Evolutionary conservation across 305 asterid species (phyloP).

Genomic region (Rubia balearica): DNA sequence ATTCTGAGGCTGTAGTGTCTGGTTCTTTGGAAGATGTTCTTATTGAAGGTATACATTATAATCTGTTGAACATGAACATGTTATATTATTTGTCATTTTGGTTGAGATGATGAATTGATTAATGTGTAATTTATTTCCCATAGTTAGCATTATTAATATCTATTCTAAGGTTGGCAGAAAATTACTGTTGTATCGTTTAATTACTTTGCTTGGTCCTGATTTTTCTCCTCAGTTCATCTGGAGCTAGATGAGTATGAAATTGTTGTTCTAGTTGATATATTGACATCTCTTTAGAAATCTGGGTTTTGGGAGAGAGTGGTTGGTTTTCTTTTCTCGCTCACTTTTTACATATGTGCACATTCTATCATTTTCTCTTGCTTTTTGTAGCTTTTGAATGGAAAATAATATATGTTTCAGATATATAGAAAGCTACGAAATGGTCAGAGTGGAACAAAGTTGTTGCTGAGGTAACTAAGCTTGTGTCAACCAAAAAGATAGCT

Average conservation of each 20-base stretch:
- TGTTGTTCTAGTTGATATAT: conserved; percentile 94
- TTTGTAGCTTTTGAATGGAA: background rate
- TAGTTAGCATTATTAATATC: background rate
- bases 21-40: conserved; percentile 70
- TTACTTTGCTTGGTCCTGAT: conserved; percentile 25
- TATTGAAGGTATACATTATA: conserved; percentile 53
- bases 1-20: conserved; percentile 50
- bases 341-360: background rate
- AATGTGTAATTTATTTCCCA: background rate
- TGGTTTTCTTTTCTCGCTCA: conserved; percentile 24
- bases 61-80: conserved; percentile 5
- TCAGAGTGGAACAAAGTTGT: conserved; percentile 97
- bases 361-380: background rate
- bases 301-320: conserved; percentile 99
- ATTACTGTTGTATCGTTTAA: conserved; percentile 4
- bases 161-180: conserved; percentile 2
- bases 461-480: conserved; percentile 92
- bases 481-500: conserved; percentile 88
- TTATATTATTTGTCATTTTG: background rate
- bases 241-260: conserved; percentile 97
- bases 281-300: conserved; percentile 92
- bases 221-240: conserved; percentile 64
- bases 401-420: conserved; percentile 19
- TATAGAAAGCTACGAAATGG: conserved; percentile 98
- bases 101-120: conserved; percentile 6